These are phyloP conservation scores for Mucor racemosus DNA, from an alignment of 371 early-diverging fungal species.

Conservation along the genomic window DNA sequence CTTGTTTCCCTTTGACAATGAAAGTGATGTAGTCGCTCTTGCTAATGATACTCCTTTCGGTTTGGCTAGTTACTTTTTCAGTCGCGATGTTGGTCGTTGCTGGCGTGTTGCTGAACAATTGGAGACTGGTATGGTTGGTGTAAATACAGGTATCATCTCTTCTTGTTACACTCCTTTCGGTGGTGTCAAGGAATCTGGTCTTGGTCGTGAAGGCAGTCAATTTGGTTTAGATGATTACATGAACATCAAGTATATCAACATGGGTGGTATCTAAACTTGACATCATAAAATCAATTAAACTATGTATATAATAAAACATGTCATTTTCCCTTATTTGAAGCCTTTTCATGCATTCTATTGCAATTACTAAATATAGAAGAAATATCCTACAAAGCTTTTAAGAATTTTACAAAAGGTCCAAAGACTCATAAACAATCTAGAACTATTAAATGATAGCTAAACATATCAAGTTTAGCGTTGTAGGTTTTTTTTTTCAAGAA, in stretches of 20 bases:
- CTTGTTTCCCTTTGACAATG: constrained; percentile 68
- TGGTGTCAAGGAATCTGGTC: constrained; percentile 83
- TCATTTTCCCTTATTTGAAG: neutral
- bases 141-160: constrained; percentile 77
- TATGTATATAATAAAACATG: neutral
- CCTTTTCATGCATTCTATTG: neutral
- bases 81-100: constrained; percentile 72
- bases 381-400: no score
- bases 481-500: no score
- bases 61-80: constrained; percentile 86
- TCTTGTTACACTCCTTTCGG: constrained; percentile 78
- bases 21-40: constrained; percentile 71
- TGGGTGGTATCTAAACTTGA: constrained; percentile 28
- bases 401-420: no score
- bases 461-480: no score
- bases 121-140: constrained; percentile 91
- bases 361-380: no score
- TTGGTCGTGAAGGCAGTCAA: constrained; percentile 82
- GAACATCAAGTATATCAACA: constrained; percentile 64
- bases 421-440: no score
- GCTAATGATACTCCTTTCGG: constrained; percentile 83
- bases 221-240: constrained; percentile 73
- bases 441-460: no score
- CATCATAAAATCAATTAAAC: no score
- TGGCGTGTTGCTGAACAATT: constrained; percentile 83